Conservation (phyloP, 2,329 filamentous ascomycete genomes). For the Cercospora beticola region DNA sequence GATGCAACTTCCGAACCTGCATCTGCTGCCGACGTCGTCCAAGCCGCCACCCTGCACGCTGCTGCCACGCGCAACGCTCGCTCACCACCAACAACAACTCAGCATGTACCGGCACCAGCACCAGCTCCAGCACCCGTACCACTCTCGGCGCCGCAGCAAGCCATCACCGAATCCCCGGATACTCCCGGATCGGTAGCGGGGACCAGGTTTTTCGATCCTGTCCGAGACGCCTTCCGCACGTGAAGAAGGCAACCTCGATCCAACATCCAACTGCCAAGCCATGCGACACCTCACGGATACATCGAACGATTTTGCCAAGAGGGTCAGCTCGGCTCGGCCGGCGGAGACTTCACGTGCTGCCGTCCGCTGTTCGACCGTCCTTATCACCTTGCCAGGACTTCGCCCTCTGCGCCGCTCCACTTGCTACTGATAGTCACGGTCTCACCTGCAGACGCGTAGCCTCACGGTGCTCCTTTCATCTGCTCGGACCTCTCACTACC, state of each 20-base stretch:
- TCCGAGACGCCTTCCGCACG: constrained; percentile 17
- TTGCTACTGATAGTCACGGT: background rate
- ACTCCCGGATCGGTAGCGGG: background rate
- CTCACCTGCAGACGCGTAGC: background rate
- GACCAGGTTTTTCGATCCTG: constrained; percentile 14
- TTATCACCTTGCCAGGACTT: background rate
- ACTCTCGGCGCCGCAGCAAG: background rate
- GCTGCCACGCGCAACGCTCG: background rate
- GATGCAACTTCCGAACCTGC: constrained; percentile 4
- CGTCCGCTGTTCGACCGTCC: background rate
- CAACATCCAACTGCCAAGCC: background rate
- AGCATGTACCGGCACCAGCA: background rate
- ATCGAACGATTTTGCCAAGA: background rate
- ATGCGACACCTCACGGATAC: background rate
- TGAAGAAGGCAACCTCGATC: constrained; percentile 3
- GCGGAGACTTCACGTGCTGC: background rate
- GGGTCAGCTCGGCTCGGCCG: background rate
- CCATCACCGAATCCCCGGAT: background rate
- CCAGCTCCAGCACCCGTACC: background rate
- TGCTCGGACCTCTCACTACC: background rate
- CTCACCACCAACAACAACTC: background rate
- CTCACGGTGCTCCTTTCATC: background rate
- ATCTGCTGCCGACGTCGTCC: constrained; percentile 1
- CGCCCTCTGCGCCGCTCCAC: background rate
- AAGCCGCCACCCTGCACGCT: background rate